A percentile compares a stretch with the other conserved stretches of the same genome.
Evolutionary conservation across 352 stramenopile species (phyloP).

Genomic region (Globisporangium lucens): DNA sequence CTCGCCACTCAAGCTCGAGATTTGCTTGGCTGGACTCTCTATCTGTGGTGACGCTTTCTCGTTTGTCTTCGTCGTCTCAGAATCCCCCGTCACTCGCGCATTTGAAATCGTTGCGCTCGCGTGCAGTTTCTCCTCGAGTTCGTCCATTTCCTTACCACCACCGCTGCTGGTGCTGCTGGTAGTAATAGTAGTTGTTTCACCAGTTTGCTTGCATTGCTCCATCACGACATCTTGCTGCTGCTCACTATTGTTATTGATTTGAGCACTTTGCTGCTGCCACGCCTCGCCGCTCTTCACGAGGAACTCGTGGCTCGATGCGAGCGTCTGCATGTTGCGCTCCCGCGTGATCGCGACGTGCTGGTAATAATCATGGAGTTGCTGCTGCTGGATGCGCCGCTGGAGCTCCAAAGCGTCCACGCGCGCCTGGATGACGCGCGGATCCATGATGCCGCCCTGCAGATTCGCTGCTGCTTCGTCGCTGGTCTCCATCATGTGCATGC

Average conservation of each 20-base stretch:
- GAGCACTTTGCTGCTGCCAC: slow-evolving; percentile 44
- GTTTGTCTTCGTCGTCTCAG: not conserved
- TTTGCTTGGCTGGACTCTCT: not conserved
- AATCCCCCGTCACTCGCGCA: not conserved
- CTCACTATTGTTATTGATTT: slow-evolving; percentile 8
- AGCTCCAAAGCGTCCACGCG: slow-evolving; percentile 50
- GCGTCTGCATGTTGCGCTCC: slow-evolving; percentile 50
- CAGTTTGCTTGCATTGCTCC: not conserved
- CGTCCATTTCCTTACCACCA: not conserved
- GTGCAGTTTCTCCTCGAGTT: slow-evolving; percentile 12
- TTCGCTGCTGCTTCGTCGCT: slow-evolving; percentile 16
- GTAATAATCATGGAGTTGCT: slow-evolving; percentile 56
- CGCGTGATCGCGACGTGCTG: slow-evolving; percentile 40
- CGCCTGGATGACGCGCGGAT: slow-evolving; percentile 60
- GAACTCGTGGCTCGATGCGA: slow-evolving; percentile 48
- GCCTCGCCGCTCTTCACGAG: slow-evolving; percentile 31
- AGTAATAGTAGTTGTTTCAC: not conserved
- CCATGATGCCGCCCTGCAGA: slow-evolving; percentile 48
- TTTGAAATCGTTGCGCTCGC: not conserved
- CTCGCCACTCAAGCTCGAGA: not conserved
- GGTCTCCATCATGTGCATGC: slow-evolving; percentile 25
- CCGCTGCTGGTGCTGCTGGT: no score
- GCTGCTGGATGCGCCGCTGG: slow-evolving; percentile 39
- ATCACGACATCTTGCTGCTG: slow-evolving; percentile 8
- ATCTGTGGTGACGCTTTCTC: no score